Evolutionary conservation across 352 stramenopile genomes (phyloP).

Genomic region (Elongisporangium undulatum): DNA sequence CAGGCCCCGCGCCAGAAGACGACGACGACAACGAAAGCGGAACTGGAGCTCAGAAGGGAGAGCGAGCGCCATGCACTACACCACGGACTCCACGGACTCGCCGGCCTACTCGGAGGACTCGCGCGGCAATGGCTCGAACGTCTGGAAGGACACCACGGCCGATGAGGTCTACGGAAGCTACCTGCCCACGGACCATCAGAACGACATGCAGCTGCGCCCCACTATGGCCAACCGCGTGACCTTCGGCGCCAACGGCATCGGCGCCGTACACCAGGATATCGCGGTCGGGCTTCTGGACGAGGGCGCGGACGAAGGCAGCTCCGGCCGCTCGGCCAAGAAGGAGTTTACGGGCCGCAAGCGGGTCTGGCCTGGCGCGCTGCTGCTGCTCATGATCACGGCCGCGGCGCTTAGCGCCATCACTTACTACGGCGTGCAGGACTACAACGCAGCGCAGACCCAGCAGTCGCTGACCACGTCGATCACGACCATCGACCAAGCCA

Average conservation of each 20-base stretch:
- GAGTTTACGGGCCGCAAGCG: conserved; percentile 65
- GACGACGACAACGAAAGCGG: neutral
- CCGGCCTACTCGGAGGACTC: neutral
- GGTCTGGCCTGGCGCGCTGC: conserved; percentile 72
- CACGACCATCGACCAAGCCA: conserved; percentile 20
- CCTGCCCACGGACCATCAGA: conserved; percentile 25
- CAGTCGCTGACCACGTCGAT: conserved; percentile 49
- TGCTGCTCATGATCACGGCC: conserved; percentile 53
- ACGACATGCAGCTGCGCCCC: conserved; percentile 38
- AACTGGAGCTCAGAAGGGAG: neutral
- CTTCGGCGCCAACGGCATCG: conserved; percentile 10
- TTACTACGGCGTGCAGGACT: conserved; percentile 60
- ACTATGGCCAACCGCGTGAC: conserved; percentile 29
- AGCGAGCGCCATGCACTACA: neutral
- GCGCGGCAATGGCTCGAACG: conserved; percentile 19
- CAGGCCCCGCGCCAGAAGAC: neutral
- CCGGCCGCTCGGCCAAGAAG: conserved; percentile 11
- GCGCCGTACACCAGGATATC: conserved; percentile 55
- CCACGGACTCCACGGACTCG: neutral
- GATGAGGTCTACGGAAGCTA: conserved; percentile 76
- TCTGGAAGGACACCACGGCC: conserved; percentile 72
- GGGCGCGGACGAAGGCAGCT: conserved; percentile 6
- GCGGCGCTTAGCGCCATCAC: conserved; percentile 46
- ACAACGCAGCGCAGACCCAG: conserved; percentile 60
- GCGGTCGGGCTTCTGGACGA: conserved; percentile 67